These are phyloP conservation scores for Trichosporon coremiiforme DNA, from an alignment of 1,284 basidiomycete species.

Conservation along the genomic window DNA sequence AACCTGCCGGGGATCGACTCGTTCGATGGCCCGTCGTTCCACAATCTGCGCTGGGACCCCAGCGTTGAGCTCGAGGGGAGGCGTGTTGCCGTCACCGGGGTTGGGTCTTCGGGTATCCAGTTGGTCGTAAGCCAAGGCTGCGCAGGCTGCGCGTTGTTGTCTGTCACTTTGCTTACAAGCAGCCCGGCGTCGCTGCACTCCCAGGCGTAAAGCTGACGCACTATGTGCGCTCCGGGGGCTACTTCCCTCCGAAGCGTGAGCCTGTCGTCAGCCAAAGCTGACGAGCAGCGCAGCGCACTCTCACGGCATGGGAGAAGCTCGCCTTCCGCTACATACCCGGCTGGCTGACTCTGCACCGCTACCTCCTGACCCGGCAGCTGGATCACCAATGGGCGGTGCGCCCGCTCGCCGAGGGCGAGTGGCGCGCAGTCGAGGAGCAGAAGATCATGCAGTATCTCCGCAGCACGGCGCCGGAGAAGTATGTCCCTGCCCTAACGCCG, in stretches of 20 bases:
- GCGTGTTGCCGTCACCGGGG: conserved; percentile 23
- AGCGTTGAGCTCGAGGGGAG: conserved; percentile 22
- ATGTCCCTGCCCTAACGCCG: conserved; percentile 23
- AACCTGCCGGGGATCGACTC: conserved; percentile 42
- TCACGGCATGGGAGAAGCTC: conserved; percentile 22
- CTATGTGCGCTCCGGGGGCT: conserved; percentile 26
- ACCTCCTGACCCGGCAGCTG: conserved; percentile 8
- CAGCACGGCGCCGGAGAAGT: conserved; percentile 24
- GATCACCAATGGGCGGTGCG: conserved; percentile 13
- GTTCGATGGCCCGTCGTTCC: conserved; percentile 50
- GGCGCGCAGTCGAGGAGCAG: background rate
- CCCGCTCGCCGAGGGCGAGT: background rate
- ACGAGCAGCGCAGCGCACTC: conserved; percentile 15
- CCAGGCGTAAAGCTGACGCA: conserved; percentile 25
- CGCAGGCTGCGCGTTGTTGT: too few relatives aligned
- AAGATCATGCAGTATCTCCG: conserved; percentile 21
- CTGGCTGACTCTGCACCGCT: background rate
- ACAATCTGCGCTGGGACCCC: conserved; percentile 49
- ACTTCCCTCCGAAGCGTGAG: conserved; percentile 24
- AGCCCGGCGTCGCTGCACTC: conserved; percentile 24
- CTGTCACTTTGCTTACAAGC: background rate
- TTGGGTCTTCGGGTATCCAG: conserved; percentile 24
- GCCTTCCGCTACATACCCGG: conserved; percentile 26
- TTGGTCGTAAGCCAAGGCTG: conserved; percentile 19
- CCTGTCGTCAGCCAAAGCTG: too few relatives aligned